Evolutionary conservation across 345 rosid genomes (phyloP), one percentile per base, ranked within the genome.

Genomic region (Gossypium longicalyx): DNA sequence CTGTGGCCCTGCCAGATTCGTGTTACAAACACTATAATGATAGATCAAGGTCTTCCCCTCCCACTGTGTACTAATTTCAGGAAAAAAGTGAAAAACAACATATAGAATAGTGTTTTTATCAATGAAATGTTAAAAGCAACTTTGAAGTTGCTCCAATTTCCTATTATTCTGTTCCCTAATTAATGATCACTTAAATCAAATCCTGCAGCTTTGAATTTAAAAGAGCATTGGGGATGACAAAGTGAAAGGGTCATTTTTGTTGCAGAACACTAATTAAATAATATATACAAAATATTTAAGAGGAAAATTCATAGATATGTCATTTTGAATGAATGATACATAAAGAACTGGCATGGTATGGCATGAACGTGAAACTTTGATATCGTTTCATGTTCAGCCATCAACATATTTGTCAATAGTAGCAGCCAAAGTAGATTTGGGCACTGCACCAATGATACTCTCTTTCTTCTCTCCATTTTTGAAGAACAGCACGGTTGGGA

Each of bases 361-460:
- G 72, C 16, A 49, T 68, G 44, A 68, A 68, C 60, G 20, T 17
- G 13, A 19, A 56, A 56, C 43, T 48, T 1, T 51, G 54, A 22
- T 7, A 17, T 47, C 17, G 2, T 2, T 7, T 53, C 80, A 25
- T 12, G 3, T 66, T 67, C 81, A 90, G 58, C 38, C 51, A 0
- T 82, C 91, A 7, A 88, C 25, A 61, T 85, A 89, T 76, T 91
- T 91, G 4, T 91, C 91, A 4, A 89, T 82, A 68, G 88, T 83
- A 16, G 86, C 78, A 47, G 88, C 79, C 63, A 90, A 72, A 75
- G 93, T 90, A 38, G 87, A 27, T 79, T 90, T 90, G 19, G 93
- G 93, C 47, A 90, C 96, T n/a, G 96, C 96, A 17, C 96, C 93
- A 6, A 90, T 87, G 2, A 90, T 84, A 17, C 90, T 86, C 79